phyloP scores from a whole-genome alignment of 2,329 filamentous ascomycete genomes.

The Madurella fahalii region DNA sequence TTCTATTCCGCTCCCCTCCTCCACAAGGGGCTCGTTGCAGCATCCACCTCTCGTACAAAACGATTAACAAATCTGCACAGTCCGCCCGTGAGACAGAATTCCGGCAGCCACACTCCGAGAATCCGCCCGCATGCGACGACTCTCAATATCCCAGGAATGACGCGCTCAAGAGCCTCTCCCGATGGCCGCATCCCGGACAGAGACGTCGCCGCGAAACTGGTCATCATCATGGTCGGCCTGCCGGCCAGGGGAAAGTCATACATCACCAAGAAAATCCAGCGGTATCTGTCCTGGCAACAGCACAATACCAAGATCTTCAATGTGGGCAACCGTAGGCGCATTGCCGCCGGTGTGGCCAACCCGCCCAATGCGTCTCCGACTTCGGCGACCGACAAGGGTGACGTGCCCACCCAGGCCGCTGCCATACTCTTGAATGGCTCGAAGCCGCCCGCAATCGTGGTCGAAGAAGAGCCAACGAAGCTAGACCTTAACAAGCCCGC shows the following conservation, averaged over 20 bases:
- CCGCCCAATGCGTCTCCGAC: slow-evolving; percentile 29
- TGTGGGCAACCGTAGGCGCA: slow-evolving; percentile 83
- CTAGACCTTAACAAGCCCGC: slow-evolving; percentile 35
- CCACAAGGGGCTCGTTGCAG: neutral
- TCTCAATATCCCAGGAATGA: slow-evolving; percentile 94
- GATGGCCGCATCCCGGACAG: slow-evolving; percentile 90
- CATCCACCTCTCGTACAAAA: neutral
- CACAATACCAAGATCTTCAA: slow-evolving; percentile 97
- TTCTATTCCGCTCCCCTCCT: neutral
- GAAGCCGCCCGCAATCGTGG: slow-evolving; percentile 34
- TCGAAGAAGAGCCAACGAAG: slow-evolving; percentile 36
- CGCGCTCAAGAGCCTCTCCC: slow-evolving; percentile 89
- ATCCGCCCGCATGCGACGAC: slow-evolving; percentile 83
- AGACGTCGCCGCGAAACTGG: slow-evolving; percentile 92
- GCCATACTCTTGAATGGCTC: slow-evolving; percentile 52
- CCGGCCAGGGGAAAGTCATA: slow-evolving; percentile 96
- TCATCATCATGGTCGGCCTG: slow-evolving; percentile 97
- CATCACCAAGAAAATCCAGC: slow-evolving; percentile 95
- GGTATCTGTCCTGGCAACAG: slow-evolving; percentile 95
- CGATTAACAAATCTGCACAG: slow-evolving; percentile 38
- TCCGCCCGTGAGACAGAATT: slow-evolving; percentile 66
- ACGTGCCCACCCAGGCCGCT: slow-evolving; percentile 50
- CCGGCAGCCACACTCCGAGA: slow-evolving; percentile 71
- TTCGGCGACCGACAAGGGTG: slow-evolving; percentile 32
- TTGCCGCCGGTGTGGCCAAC: slow-evolving; percentile 60